A percentile compares a stretch with the other conserved stretches of the same genome.
Conservation (phyloP, 164 flowering plant genomes). For the Platanus orientalis region DNA sequence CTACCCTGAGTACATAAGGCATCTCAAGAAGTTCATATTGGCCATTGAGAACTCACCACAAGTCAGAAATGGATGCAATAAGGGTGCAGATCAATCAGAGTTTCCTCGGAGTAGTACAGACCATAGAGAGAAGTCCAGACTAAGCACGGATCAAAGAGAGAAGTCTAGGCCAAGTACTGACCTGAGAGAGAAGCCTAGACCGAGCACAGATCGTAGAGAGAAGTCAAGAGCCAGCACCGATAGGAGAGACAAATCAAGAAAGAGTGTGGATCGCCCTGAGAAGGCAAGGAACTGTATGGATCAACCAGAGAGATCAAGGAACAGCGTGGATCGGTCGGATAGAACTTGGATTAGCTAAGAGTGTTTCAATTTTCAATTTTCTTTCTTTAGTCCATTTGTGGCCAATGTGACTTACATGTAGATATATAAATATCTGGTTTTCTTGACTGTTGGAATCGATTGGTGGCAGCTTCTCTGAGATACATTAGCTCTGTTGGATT, state of each 20-base stretch:
- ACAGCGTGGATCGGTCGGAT: constrained; percentile 80
- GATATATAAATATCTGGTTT: constrained; percentile 8
- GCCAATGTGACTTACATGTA: neutral
- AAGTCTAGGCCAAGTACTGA: constrained; percentile 46
- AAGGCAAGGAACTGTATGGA: constrained; percentile 34
- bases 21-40: constrained; percentile 58
- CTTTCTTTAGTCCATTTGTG: constrained; percentile 6
- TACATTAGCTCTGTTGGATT: constrained; percentile 70
- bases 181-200: constrained; percentile 48
- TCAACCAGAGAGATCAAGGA: constrained; percentile 56
- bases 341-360: constrained; percentile 10
- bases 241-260: constrained; percentile 41
- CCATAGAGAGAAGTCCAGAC: constrained; percentile 28
- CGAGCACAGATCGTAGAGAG: constrained; percentile 45
- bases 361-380: constrained; percentile 1
- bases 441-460: constrained; percentile 24
- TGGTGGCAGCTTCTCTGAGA: constrained; percentile 69
- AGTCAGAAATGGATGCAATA: constrained; percentile 11
- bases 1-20: constrained; percentile 53
- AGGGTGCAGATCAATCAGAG: constrained; percentile 19
- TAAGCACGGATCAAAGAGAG: constrained; percentile 49
- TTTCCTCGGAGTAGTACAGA: constrained; percentile 20
- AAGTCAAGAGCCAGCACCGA: constrained; percentile 46
- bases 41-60: constrained; percentile 44
- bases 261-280: constrained; percentile 45